These are phyloP conservation scores for Astrocystis sublimbata DNA, from an alignment of 495 filamentous ascomycete genomes.

Conservation along the genomic window DNA sequence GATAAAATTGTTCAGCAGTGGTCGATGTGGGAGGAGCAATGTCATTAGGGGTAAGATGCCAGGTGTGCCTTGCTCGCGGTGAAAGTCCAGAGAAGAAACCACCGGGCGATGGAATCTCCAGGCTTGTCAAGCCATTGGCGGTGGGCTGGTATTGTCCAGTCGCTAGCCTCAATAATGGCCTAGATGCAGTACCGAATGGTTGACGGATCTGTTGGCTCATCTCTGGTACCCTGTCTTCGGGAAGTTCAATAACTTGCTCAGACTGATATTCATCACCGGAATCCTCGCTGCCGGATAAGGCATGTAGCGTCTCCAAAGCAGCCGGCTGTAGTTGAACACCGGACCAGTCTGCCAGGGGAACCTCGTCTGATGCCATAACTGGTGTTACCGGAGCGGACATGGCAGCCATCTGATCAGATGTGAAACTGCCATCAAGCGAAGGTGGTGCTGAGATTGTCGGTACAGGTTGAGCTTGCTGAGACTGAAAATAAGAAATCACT, in stretches of 20 bases:
- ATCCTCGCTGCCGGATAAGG: constrained; percentile 62
- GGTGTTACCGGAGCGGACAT: constrained; percentile 82
- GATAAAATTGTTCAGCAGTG: constrained; percentile 83
- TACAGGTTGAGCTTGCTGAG: constrained; percentile 54
- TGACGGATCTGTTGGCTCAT: constrained; percentile 42
- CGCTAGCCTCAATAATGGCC: constrained; percentile 36
- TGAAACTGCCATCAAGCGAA: constrained; percentile 84
- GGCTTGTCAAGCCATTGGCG: constrained; percentile 58
- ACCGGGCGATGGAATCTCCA: constrained; percentile 86
- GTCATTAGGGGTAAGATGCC: constrained; percentile 56
- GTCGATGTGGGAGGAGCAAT: constrained; percentile 67
- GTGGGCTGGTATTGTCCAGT: constrained; percentile 49
- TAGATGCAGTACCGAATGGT: constrained; percentile 35
- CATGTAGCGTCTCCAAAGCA: constrained; percentile 75
- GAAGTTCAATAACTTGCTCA: constrained; percentile 54
- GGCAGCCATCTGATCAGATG: constrained; percentile 78
- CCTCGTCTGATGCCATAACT: constrained; percentile 59
- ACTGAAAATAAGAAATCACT: constrained; percentile 63
- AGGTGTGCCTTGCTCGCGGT: constrained; percentile 71
- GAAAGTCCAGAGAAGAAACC: constrained; percentile 87
- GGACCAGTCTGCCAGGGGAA: constrained; percentile 54
- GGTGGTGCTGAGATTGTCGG: constrained; percentile 78
- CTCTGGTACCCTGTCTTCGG: constrained; percentile 42
- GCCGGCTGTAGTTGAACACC: constrained; percentile 73
- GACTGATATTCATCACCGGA: constrained; percentile 49